Base-by-base conservation (phyloP, 805 yeast genomes). In the Barnettozyma sucrosica region DNA sequence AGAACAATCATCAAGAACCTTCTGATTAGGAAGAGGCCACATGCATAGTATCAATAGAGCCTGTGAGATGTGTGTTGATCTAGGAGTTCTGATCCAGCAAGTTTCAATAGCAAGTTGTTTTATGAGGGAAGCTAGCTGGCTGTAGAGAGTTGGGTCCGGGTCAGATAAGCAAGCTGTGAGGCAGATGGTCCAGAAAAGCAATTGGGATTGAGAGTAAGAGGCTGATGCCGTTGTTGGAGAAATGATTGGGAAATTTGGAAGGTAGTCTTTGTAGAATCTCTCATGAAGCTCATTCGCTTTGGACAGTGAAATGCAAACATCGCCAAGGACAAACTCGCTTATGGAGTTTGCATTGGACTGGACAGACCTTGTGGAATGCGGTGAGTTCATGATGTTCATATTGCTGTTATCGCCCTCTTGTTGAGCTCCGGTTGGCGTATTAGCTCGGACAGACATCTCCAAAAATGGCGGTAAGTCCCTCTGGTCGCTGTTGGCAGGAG, bases 21-120 rank as follows among this genome's bases (percentile, higher is more conserved):
- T 90, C 59, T 86, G 90, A 59, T 89, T 89, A 0, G 97, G 97
- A 40, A 90, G 65, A 0, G 97, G 97, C 97, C 97, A 90, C 14
- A 81, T 80, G 25, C 90, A 80, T 25, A 90, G 70, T n/a, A 90
- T 83, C 23, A 90, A 68, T 36, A 90, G 69, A 0, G 97, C 95
- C 61, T 90, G 97, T 7, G 90, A 88, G 36, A 90, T 90, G 63
- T 90, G 96, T 0, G 97, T 87, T 3, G 96, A 86, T 60, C 97
- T 75, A 2, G 97, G 97, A 0, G 97, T 90, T 48, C 90, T 71
- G 43, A 89, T 80, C 95, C 96, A 88, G 66, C 96, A 89, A 0
- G 95, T 87, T 59, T 87, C 95, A 45, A 88, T 88, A 0, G 96
- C 96, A 55, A 89, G 68, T 58, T 87, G 93, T 58, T 86, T 87